phyloP scores from a whole-genome alignment of 1,284 basidiomycete species.

The Fomitopsis schrenkii region DNA sequence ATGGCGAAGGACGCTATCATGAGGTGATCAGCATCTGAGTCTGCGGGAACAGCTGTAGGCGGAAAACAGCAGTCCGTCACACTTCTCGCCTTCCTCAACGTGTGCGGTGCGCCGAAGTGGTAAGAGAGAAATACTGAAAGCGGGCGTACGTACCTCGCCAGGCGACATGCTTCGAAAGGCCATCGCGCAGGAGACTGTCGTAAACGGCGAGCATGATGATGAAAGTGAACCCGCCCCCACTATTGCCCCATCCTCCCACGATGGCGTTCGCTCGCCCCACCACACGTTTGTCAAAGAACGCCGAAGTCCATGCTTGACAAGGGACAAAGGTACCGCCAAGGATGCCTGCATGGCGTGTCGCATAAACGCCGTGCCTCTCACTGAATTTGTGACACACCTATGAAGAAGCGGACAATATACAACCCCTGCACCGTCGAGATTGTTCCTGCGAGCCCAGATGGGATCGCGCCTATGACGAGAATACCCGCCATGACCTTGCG shows the following conservation, averaged over 20 bases:
- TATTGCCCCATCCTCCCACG: slow-evolving; percentile 51
- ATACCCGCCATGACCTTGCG: slow-evolving; percentile 58
- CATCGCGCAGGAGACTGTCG: slow-evolving; percentile 36
- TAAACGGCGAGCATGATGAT: slow-evolving; percentile 59
- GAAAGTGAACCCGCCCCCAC: slow-evolving; percentile 50
- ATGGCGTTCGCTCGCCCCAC: slow-evolving; percentile 55
- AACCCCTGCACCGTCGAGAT: slow-evolving; percentile 40
- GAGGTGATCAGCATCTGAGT: not conserved
- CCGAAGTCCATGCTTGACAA: slow-evolving; percentile 55
- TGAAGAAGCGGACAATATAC: slow-evolving; percentile 50
- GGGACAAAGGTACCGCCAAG: slow-evolving; percentile 60
- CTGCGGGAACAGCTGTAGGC: not conserved
- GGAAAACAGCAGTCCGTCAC: not conserved
- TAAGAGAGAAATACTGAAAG: not conserved
- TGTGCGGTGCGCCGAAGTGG: not conserved
- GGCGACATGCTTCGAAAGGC: slow-evolving; percentile 40
- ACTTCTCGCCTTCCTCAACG: not conserved
- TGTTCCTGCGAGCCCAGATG: slow-evolving; percentile 59
- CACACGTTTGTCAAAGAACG: slow-evolving; percentile 57
- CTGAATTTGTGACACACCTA: slow-evolving; percentile 22
- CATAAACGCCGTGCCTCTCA: not conserved
- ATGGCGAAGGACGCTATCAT: slow-evolving; percentile 44
- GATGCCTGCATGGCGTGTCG: slow-evolving; percentile 25
- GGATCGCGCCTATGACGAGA: slow-evolving; percentile 58
- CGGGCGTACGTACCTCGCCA: slow-evolving; percentile 37